These are phyloP conservation scores for Basidiobolus meristosporus DNA, from an alignment of 371 early-diverging fungal species.

Conservation along the genomic window DNA sequence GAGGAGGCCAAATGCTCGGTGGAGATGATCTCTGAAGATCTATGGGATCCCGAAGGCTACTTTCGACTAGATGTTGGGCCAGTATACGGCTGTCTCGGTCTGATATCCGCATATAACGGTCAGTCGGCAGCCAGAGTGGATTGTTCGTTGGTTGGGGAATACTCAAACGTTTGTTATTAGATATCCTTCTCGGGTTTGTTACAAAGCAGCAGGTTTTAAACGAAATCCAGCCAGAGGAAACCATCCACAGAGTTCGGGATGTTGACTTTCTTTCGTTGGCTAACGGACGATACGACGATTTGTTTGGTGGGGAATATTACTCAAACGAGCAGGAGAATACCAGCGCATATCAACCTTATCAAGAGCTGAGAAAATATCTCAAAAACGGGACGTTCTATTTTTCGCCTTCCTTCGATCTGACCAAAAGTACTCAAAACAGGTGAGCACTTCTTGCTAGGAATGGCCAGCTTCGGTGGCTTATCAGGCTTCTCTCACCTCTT, in stretches of 20 bases:
- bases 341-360: conserved; percentile 32
- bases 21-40: too few relatives aligned
- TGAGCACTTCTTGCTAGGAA: conserved; percentile 2
- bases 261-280: conserved; percentile 43
- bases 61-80: too few relatives aligned
- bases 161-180: too few relatives aligned
- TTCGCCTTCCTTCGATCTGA: conserved; percentile 52
- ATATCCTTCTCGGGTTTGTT: too few relatives aligned
- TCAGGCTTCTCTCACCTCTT: background rate
- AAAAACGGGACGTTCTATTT: conserved; percentile 58
- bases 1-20: too few relatives aligned
- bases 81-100: too few relatives aligned
- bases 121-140: too few relatives aligned
- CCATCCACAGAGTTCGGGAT: conserved; percentile 28
- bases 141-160: too few relatives aligned
- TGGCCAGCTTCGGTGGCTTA: background rate
- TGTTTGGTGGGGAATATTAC: conserved; percentile 11
- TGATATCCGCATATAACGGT: too few relatives aligned
- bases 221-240: too few relatives aligned
- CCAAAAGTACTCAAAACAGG: conserved; percentile 43
- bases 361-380: conserved; percentile 36
- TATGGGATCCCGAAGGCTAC: too few relatives aligned
- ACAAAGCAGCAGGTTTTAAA: too few relatives aligned
- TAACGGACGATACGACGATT: conserved; percentile 30
- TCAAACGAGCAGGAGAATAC: conserved; percentile 11